phyloP scores from a whole-genome alignment of 1,284 basidiomycete species.

The Rhodotorula sp. region DNA sequence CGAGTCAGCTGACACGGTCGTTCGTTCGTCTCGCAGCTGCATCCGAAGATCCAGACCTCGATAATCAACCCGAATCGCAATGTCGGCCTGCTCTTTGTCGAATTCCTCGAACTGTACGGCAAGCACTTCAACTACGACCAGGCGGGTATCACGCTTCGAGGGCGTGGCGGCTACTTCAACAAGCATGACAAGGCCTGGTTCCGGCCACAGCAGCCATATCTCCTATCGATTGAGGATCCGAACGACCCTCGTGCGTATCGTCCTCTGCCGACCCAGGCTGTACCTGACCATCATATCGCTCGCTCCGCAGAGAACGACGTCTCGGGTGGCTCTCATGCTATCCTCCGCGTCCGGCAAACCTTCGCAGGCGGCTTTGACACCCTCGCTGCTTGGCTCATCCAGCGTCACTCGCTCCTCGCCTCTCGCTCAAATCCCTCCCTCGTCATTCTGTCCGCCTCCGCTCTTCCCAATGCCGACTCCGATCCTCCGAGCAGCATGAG shows the following conservation, averaged over 20 bases:
- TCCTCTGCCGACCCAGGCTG: too few species aligned
- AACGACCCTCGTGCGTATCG: slow-evolving; percentile 71
- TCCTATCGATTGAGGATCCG: slow-evolving; percentile 92
- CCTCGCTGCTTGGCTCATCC: slow-evolving; percentile 66
- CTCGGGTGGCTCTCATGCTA: slow-evolving; percentile 79
- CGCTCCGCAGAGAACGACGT: slow-evolving; percentile 77
- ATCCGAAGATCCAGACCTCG: slow-evolving; percentile 84
- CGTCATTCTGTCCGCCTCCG: neutral
- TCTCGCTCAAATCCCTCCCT: slow-evolving; percentile 14
- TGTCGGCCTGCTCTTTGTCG: slow-evolving; percentile 85
- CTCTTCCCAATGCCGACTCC: slow-evolving; percentile 29
- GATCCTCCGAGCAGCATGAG: slow-evolving; percentile 19
- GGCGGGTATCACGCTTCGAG: slow-evolving; percentile 80
- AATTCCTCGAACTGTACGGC: slow-evolving; percentile 96
- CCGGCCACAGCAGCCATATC: slow-evolving; percentile 59
- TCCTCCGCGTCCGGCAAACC: slow-evolving; percentile 74
- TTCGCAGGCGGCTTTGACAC: slow-evolving; percentile 84
- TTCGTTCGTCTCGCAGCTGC: slow-evolving; percentile 58
- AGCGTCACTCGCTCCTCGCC: slow-evolving; percentile 45
- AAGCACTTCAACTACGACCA: slow-evolving; percentile 85
- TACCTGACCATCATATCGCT: slow-evolving; percentile 7
- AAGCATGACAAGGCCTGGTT: slow-evolving; percentile 78
- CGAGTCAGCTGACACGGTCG: too few species aligned
- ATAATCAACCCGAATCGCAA: slow-evolving; percentile 86
- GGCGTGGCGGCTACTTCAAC: slow-evolving; percentile 79